Evolutionary conservation across 345 rosid species (phyloP).

Genomic region (Camelina laxa): DNA sequence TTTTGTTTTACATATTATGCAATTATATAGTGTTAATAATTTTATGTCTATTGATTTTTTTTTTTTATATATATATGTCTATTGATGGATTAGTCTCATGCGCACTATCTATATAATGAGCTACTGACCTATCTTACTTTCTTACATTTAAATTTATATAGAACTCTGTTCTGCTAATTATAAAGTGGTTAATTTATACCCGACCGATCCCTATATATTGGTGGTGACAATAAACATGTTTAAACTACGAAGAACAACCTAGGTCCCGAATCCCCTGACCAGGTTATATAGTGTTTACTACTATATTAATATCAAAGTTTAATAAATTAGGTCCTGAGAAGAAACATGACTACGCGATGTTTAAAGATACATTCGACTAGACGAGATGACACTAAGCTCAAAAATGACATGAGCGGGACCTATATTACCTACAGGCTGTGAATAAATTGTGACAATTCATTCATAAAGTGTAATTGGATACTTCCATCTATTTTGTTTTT

Average conservation of each 20-base stretch:
- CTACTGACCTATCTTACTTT: too few relatives aligned
- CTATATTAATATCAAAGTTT: not conserved
- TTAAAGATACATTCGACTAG: not conserved
- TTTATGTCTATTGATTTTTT: too few relatives aligned
- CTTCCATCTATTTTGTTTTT: constrained; percentile 4
- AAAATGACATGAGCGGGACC: constrained; percentile 5
- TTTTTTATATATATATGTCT: too few relatives aligned
- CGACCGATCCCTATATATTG: not conserved
- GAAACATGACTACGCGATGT: constrained; percentile 19
- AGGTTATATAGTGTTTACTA: too few relatives aligned
- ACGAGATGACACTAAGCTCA: not conserved
- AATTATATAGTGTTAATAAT: too few relatives aligned
- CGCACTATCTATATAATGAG: too few relatives aligned
- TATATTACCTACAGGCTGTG: constrained; percentile 13
- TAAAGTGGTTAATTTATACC: not conserved
- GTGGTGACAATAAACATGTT: not conserved
- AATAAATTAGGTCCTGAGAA: constrained; percentile 23
- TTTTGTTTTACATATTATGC: too few relatives aligned
- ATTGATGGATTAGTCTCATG: too few relatives aligned
- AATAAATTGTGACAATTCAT: constrained; percentile 26
- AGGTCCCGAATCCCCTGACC: too few relatives aligned
- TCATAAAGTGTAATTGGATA: not conserved
- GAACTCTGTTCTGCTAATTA: not conserved
- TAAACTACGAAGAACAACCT: not conserved
- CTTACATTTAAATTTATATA: too few relatives aligned